A percentile compares a stretch with the other conserved stretches of the same genome.
These are phyloP conservation scores for Smittium mucronatum DNA, from an alignment of 371 early-diverging fungal genomes.

Conservation along the genomic window DNA sequence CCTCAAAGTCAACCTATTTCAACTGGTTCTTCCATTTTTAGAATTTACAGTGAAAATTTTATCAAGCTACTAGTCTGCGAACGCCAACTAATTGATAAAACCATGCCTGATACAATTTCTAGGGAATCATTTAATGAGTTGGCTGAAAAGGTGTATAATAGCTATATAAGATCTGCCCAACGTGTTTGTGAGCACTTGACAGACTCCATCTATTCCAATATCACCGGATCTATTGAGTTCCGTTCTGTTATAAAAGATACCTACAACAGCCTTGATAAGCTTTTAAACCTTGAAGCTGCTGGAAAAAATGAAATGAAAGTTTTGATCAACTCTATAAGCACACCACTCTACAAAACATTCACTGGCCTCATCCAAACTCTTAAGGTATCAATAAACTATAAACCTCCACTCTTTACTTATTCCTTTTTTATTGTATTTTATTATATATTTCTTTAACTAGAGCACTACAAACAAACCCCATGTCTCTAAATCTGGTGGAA, in stretches of 20 bases:
- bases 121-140: conserved; percentile 40
- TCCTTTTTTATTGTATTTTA: background rate
- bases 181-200: conserved; percentile 46
- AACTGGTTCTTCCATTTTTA: conserved; percentile 24
- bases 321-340: conserved; percentile 19
- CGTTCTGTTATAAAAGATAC: conserved; percentile 37
- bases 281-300: conserved; percentile 17
- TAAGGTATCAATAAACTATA: background rate
- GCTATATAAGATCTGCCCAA: conserved; percentile 51
- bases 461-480: conserved; percentile 24
- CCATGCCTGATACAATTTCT: conserved; percentile 48
- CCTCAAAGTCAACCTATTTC: background rate
- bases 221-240: conserved; percentile 66
- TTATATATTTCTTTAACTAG: background rate
- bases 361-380: conserved; percentile 20
- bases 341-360: conserved; percentile 22
- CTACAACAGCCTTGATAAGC: conserved; percentile 15
- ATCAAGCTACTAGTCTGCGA: conserved; percentile 54
- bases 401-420: background rate
- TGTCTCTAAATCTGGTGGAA: conserved; percentile 29
- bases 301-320: conserved; percentile 20
- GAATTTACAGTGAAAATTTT: conserved; percentile 45
- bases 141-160: conserved; percentile 42
- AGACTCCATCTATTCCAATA: conserved; percentile 48
- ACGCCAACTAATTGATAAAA: conserved; percentile 43